Evolutionary conservation across 805 yeast genomes (phyloP).

Genomic region (Ogataea ramenticola): DNA sequence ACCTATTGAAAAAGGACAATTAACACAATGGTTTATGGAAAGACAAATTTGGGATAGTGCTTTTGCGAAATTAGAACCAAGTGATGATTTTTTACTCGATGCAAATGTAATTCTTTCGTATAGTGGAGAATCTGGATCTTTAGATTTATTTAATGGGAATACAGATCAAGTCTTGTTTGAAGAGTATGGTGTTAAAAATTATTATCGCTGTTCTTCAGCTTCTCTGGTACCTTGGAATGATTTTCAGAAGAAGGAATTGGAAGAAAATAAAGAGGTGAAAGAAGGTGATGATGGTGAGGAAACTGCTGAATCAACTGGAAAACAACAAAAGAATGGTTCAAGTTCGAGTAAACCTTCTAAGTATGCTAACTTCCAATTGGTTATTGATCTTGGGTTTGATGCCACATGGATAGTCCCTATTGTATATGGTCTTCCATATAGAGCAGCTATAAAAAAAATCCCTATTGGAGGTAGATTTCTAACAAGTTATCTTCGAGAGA

Average conservation of each 20-base stretch:
- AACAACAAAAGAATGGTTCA: conserved; percentile 3
- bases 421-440: conserved; percentile 65
- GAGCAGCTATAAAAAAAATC: conserved; percentile 69
- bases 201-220: conserved; percentile 60
- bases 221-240: conserved; percentile 59
- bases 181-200: conserved; percentile 73
- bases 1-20: conserved; percentile 84
- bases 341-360: conserved; percentile 3
- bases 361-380: conserved; percentile 58
- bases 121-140: conserved; percentile 69
- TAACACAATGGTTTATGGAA: conserved; percentile 87
- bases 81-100: conserved; percentile 38
- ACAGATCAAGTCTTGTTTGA: conserved; percentile 92
- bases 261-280: conserved; percentile 6
- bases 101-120: conserved; percentile 69
- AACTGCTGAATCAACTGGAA: too few relatives aligned
- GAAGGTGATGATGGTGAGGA: conserved; percentile 18
- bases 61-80: conserved; percentile 34
- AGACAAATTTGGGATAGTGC: conserved; percentile 86
- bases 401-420: conserved; percentile 86
- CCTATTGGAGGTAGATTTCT: conserved; percentile 84
- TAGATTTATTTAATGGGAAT: conserved; percentile 75
- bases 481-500: conserved; percentile 76
- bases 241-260: conserved; percentile 18
- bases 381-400: conserved; percentile 83